Base-by-base conservation (phyloP, 768 basidiomycete species). In the Hygrophoropsis aurantiaca region DNA sequence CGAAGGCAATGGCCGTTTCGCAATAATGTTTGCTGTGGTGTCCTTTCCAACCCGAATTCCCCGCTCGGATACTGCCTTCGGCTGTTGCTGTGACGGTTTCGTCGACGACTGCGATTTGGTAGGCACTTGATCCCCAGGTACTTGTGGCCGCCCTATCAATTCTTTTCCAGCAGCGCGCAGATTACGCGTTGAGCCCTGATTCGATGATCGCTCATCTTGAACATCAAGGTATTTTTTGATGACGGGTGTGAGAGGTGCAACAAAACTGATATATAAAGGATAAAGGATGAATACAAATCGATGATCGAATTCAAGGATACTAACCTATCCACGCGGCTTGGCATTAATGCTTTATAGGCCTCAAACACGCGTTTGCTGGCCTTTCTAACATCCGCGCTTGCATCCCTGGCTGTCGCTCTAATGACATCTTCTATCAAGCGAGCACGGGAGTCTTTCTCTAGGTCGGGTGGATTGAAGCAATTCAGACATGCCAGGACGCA, bases 221-320 rank as follows among this genome's bases (percentile, higher is more conserved):
- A 80, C 75, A 49, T 84, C 82, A 3, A 92, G 76, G 58, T 89
- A 89, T 65, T 87, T 90, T 56, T 79, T 84, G 32, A 81, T 81
- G 3, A 81, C 84, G 1, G 91, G 90, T 5, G 85, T 82, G 11
- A 94, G 73, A 11, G 88, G 88, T 3, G 72, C 73, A 15, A 77
- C 74, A 57, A 93, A 94, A 41, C 90, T 93, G 50, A 15, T 43
- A 23, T 37, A 32, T 5, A 37, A 30, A 11, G 57, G 48, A 40
- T 45, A 6, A 25, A 23, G 43, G 13, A 36, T 27, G n/a, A 27
- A 13, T 26, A 33, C 18, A 46, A 49, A 16, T 43, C 40, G 15
- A 44, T 15, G 16, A 16, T 20, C 18, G 20, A 21, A 30, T 40
- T 4, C 11, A 16, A 30, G 51, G 56, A 24, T 24, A 63, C 75